Percentiles rank a stretch among this genome's conserved stretches.
Conservation (phyloP, 75 land plant genomes). For the Selaginella moellendorffii region DNA sequence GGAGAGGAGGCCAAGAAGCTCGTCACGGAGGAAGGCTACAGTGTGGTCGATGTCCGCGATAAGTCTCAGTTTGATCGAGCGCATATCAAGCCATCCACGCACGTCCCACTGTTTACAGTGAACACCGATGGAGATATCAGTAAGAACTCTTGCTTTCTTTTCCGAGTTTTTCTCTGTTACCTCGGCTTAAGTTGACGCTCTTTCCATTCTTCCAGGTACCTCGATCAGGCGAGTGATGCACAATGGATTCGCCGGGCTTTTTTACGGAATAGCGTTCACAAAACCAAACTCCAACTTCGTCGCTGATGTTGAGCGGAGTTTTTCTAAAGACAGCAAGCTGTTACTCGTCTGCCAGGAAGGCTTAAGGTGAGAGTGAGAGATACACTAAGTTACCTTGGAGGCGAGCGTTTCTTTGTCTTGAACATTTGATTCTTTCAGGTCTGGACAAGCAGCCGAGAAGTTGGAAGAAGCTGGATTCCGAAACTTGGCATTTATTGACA, state of each 20-base stretch:
- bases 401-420: not conserved
- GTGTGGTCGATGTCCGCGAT: constrained; percentile 71
- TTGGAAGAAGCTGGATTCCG: constrained; percentile 59
- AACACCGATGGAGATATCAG: constrained; percentile 67
- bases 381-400: not conserved
- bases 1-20: constrained; percentile 62
- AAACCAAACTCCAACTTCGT: constrained; percentile 78
- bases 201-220: constrained; percentile 58
- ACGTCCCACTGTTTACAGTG: constrained; percentile 73
- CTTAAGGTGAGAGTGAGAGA: constrained; percentile 40
- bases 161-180: no score
- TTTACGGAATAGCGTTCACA: constrained; percentile 82
- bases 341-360: constrained; percentile 93
- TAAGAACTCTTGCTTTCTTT: no score
- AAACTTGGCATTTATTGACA: constrained; percentile 57
- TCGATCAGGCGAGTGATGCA: constrained; percentile 55
- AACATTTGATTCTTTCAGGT: constrained; percentile 30
- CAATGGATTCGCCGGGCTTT: constrained; percentile 76
- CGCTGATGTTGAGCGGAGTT: constrained; percentile 46
- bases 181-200: not conserved
- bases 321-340: constrained; percentile 49
- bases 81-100: constrained; percentile 55
- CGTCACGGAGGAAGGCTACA: constrained; percentile 50
- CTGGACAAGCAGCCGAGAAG: constrained; percentile 56
- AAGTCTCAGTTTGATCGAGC: constrained; percentile 56